Conservation (phyloP, 805 yeast genomes). For the Candida maesae region DNA sequence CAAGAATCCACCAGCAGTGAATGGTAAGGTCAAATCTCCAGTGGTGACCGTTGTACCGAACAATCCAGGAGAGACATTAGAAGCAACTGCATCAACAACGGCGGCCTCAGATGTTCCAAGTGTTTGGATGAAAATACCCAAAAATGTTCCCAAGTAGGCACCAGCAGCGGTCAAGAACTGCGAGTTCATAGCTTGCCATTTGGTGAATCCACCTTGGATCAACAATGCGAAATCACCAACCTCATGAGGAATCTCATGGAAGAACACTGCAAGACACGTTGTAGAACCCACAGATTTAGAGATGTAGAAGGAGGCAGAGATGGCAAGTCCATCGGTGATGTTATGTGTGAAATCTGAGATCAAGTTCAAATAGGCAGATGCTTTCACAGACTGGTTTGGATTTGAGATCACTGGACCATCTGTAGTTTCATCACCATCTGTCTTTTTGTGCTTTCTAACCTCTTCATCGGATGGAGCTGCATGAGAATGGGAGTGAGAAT, state of each 20-base stretch:
- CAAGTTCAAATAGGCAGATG: constrained; percentile 58
- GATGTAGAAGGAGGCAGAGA: constrained; percentile 65
- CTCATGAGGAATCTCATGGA: constrained; percentile 81
- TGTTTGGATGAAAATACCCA: constrained; percentile 56
- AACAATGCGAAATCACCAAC: constrained; percentile 76
- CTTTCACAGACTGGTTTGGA: constrained; percentile 34
- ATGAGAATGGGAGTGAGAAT: constrained; percentile 35
- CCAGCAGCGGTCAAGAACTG: constrained; percentile 66
- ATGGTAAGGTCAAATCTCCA: constrained; percentile 57
- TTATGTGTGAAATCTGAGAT: constrained; percentile 73
- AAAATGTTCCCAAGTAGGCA: constrained; percentile 59
- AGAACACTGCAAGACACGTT: constrained; percentile 65
- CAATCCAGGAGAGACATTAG: constrained; percentile 33
- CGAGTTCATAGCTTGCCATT: constrained; percentile 60
- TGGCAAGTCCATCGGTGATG: constrained; percentile 73
- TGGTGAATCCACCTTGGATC: constrained; percentile 64
- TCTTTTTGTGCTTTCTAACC: constrained; percentile 20
- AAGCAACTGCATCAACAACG: neutral
- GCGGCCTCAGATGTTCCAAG: constrained; percentile 23
- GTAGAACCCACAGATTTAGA: constrained; percentile 59
- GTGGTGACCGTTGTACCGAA: constrained; percentile 49
- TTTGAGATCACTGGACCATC: constrained; percentile 30
- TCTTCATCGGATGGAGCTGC: constrained; percentile 20
- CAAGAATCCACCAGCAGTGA: constrained; percentile 74
- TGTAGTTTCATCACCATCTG: constrained; percentile 28